Percentiles rank a stretch among this genome's conserved stretches.
These are phyloP conservation scores for Clitocybe nebularis DNA, from an alignment of 1,284 basidiomycete genomes.

Conservation along the genomic window DNA sequence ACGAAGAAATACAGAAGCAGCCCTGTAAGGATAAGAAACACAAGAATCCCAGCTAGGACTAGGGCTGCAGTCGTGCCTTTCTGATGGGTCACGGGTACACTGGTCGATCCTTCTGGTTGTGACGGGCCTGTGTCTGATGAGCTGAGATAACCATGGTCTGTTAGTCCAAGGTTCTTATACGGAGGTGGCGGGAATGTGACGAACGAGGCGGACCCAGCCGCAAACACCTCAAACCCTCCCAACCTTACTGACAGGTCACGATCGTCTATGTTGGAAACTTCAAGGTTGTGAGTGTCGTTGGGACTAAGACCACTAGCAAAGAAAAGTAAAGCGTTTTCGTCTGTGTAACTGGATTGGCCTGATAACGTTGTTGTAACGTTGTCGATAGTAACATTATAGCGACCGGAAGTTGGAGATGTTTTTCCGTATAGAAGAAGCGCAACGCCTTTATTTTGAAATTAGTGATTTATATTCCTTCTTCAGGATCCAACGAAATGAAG, in stretches of 20 bases:
- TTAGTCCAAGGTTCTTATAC: too few species aligned
- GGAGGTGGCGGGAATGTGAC: slow-evolving; percentile 19
- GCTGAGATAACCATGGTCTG: too few species aligned
- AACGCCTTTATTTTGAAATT: slow-evolving; percentile 37
- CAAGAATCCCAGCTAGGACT: slow-evolving; percentile 49
- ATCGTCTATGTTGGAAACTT: slow-evolving; percentile 54
- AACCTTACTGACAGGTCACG: slow-evolving; percentile 34
- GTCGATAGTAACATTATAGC: slow-evolving; percentile 60
- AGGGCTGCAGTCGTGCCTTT: slow-evolving; percentile 62
- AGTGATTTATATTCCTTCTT: too few species aligned
- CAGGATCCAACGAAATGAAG: too few species aligned
- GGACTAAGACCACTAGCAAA: slow-evolving; percentile 59
- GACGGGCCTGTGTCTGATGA: too few species aligned
- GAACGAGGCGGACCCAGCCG: slow-evolving; percentile 31
- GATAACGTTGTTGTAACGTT: slow-evolving; percentile 38
- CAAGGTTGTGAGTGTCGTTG: slow-evolving; percentile 41
- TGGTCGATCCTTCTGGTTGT: slow-evolving; percentile 14
- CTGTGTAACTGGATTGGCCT: slow-evolving; percentile 49
- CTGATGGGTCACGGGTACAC: slow-evolving; percentile 22
- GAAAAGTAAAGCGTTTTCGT: slow-evolving; percentile 52
- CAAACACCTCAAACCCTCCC: slow-evolving; percentile 29
- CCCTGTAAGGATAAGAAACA: slow-evolving; percentile 40
- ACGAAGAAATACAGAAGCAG: slow-evolving; percentile 38
- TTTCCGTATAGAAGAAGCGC: slow-evolving; percentile 55
- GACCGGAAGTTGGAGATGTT: slow-evolving; percentile 48